These are phyloP conservation scores for Ampelocalamus luodianensis DNA, from an alignment of 176 grass and related monocot species.

Conservation along the genomic window DNA sequence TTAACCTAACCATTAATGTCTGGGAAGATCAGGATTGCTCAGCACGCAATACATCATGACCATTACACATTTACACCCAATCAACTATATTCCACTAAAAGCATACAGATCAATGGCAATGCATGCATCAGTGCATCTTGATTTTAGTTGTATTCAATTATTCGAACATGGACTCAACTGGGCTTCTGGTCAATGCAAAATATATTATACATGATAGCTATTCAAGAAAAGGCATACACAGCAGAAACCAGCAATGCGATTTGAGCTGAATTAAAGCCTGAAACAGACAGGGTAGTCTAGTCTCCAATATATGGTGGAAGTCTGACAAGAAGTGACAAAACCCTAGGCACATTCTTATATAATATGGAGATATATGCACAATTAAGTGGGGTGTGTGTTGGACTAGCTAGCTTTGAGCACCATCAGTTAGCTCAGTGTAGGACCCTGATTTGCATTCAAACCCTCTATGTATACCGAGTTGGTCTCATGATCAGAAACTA, in stretches of 20 bases:
- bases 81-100: neutral
- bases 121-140: neutral
- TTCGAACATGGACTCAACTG: neutral
- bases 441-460: too few species aligned
- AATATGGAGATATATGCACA: neutral
- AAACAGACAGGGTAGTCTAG: neutral
- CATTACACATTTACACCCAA: neutral
- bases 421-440: neutral
- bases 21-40: neutral
- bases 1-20: neutral
- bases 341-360: neutral
- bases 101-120: neutral
- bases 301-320: neutral
- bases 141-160: neutral
- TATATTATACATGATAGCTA: neutral
- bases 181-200: neutral
- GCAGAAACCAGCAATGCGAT: neutral
- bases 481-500: too few species aligned
- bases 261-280: neutral
- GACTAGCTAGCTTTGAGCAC: conserved; percentile 10
- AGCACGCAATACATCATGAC: neutral
- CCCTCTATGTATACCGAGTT: too few species aligned
- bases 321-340: neutral
- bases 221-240: neutral
- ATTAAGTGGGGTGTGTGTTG: conserved; percentile 28